Evolutionary conservation across 2,329 filamentous ascomycete genomes (phyloP).

Genomic region (Colletotrichum kahawae): DNA sequence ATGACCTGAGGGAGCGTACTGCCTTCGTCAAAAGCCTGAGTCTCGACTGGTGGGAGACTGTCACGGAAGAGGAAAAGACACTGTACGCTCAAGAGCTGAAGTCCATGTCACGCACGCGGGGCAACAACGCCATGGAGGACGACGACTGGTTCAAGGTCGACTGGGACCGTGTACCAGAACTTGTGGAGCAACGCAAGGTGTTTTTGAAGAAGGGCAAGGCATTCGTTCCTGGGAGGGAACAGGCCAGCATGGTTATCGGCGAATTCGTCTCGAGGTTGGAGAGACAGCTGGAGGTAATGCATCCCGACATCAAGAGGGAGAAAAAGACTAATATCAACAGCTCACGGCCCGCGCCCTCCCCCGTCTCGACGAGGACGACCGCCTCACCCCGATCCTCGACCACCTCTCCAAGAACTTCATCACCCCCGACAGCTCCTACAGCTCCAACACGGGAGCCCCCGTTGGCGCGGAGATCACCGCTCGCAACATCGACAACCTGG

Average conservation of each 20-base stretch:
- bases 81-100: slow-evolving; percentile 66
- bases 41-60: slow-evolving; percentile 89
- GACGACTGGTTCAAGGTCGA: slow-evolving; percentile 96
- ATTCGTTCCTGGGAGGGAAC: slow-evolving; percentile 87
- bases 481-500: slow-evolving; percentile 78
- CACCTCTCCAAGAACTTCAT: slow-evolving; percentile 96
- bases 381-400: slow-evolving; percentile 70
- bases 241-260: slow-evolving; percentile 85
- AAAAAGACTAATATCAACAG: slow-evolving; percentile 41
- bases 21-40: slow-evolving; percentile 79
- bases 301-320: not conserved
- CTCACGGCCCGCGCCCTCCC: slow-evolving; percentile 90
- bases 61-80: slow-evolving; percentile 78
- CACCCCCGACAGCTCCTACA: slow-evolving; percentile 85
- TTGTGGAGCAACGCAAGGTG: slow-evolving; percentile 81
- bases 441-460: slow-evolving; percentile 64
- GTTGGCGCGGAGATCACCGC: slow-evolving; percentile 78
- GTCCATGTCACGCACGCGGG: slow-evolving; percentile 47
- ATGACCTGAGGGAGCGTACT: slow-evolving; percentile 74
- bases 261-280: slow-evolving; percentile 86
- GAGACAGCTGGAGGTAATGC: slow-evolving; percentile 68
- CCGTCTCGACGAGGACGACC: slow-evolving; percentile 93
- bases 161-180: slow-evolving; percentile 89
- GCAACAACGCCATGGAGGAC: slow-evolving; percentile 65
- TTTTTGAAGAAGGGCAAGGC: slow-evolving; percentile 83